Evolutionary conservation across 1,284 basidiomycete species (phyloP).

Genomic region (Apiotrichum siamense): DNA sequence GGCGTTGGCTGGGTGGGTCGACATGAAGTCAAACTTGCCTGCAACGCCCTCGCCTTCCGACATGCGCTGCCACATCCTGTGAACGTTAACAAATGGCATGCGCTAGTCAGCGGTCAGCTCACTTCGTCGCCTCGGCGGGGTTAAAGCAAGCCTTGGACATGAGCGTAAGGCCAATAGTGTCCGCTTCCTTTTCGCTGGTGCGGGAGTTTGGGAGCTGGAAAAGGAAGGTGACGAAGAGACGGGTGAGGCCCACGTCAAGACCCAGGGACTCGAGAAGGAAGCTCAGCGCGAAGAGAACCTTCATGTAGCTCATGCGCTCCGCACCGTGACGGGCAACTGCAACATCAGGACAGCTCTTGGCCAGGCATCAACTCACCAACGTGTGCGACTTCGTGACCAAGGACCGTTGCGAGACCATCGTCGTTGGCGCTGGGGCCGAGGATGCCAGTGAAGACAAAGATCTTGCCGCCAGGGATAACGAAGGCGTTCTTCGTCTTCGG

Average conservation of each 20-base stretch:
- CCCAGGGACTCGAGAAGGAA: constrained; percentile 56
- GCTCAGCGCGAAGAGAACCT: constrained; percentile 54
- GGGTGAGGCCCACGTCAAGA: constrained; percentile 55
- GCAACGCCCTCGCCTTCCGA: constrained; percentile 52
- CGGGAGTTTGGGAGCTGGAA: constrained; percentile 78
- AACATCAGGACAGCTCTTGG: constrained; percentile 12
- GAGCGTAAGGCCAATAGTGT: constrained; percentile 66
- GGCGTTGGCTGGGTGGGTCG: constrained; percentile 67
- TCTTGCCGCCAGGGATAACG: constrained; percentile 65
- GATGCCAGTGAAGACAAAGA: constrained; percentile 87
- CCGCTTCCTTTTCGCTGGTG: constrained; percentile 73
- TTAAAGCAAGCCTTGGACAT: constrained; percentile 52
- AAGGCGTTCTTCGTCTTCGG: constrained; percentile 69
- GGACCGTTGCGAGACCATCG: constrained; percentile 74
- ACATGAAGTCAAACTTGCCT: constrained; percentile 42
- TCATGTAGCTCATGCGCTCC: constrained; percentile 51
- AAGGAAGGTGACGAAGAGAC: constrained; percentile 53
- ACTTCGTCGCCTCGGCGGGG: constrained; percentile 60
- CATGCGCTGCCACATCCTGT: constrained; percentile 65
- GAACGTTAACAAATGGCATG: not conserved
- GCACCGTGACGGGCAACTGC: constrained; percentile 15
- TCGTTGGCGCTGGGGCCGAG: constrained; percentile 72
- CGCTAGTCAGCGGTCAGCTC: constrained; percentile 22
- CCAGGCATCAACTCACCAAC: constrained; percentile 59
- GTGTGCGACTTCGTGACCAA: constrained; percentile 87